Base-by-base conservation (phyloP, 768 basidiomycete species). In the Tylopilus cervinicoccineus region DNA sequence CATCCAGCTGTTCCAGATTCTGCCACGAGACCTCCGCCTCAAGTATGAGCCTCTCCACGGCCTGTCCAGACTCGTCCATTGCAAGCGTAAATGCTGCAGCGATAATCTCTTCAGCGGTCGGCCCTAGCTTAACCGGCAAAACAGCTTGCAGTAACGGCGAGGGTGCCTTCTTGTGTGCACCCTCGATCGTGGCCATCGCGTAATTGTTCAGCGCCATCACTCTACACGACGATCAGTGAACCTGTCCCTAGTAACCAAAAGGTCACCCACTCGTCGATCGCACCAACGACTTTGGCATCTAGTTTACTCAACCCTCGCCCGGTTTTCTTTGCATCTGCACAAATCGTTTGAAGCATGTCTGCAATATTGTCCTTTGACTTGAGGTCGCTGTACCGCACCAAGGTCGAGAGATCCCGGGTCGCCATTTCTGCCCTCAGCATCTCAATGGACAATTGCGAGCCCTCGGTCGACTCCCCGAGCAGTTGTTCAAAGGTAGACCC, bases 351-450 rank as follows among this genome's bases (percentile, higher is more conserved):
- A 53, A 90, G 67, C 14, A 70, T 57, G 10, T 76, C 68, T 16
- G 78, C 81, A 10, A 91, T 58, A 19, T 61, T 49, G n/a, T 87
- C 83, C 45, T 71, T 79, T 20, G 78, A 77, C 49, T 70, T 76
- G 58, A 91, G 63, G 14, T 83, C 70, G 62, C 88, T 90, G 50
- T 76, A 66, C 14, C 73, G 74, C 14, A 89, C 81, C 24, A 87
- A 71, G 6, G 78, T 74, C 13, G 78, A 69, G 43, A 91, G 71
- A 60, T 91, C 88, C 20, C 65, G 70, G 1, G 83, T 86, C 13
- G 86, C 88, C 77, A 89, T 82, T 56, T 89, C 83, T 13, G 86
- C 82, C 62, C 81, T 83, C 66, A 87, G 81, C 53, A 91, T 77
- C 47, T 86, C 79, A 37, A 86, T 60, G 5, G 84, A 79, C 31